Evolutionary conservation across 177 flowering plant species (phyloP).

Genomic region (Telopea speciosissima): DNA sequence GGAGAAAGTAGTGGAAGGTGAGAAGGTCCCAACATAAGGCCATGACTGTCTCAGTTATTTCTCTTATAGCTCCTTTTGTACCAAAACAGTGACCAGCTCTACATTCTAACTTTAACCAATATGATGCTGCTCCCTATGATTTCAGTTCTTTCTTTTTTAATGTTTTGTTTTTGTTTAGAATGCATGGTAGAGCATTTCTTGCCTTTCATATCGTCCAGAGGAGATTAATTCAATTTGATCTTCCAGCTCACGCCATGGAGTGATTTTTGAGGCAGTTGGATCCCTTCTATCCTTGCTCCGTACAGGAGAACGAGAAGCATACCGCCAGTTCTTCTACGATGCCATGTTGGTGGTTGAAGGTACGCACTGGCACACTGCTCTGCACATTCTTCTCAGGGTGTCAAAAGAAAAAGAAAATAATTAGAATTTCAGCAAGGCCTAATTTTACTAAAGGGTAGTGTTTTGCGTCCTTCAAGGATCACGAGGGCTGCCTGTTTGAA

Average conservation of each 20-base stretch:
- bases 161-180: not conserved
- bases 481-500: not conserved
- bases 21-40: too few species aligned
- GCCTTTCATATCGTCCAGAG: not conserved
- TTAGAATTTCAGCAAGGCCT: not conserved
- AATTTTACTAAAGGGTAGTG: not conserved
- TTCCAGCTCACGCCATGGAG: conserved; percentile 63
- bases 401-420: not conserved
- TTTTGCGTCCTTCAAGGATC: not conserved
- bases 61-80: not conserved
- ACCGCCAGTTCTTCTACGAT: conserved; percentile 75
- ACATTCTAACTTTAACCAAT: not conserved
- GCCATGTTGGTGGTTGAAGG: conserved; percentile 70
- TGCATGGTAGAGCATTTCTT: not conserved
- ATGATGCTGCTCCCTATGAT: not conserved
- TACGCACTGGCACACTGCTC: conserved; percentile 14
- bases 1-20: too few species aligned
- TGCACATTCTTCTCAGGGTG: not conserved
- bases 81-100: not conserved
- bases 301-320: conserved; percentile 75
- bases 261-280: conserved; percentile 74
- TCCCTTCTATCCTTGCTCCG: conserved; percentile 80
- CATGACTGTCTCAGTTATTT: too few species aligned
- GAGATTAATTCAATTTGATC: not conserved
- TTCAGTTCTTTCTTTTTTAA: not conserved